Evolutionary conservation across 2,329 filamentous ascomycete genomes (phyloP), one percentile per base, ranked within the genome.

Genomic region (Beauveria brongniartii): DNA sequence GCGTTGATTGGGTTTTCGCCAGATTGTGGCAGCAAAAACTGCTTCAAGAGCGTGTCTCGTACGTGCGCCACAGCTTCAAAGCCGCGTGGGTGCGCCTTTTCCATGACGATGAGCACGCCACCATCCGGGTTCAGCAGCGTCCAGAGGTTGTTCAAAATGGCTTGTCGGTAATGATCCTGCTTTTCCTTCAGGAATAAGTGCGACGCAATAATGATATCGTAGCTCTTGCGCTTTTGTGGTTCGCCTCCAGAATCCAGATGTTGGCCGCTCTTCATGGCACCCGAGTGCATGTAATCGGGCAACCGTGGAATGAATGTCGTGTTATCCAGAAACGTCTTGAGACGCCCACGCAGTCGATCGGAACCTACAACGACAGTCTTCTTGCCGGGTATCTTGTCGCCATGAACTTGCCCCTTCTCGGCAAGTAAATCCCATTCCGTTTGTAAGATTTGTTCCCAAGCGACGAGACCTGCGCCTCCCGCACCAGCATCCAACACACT

Each of bases 1-100:
- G 74, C 59, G 26, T 61, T 63, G 5, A 69, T 57, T 7, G 67
- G 66, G 0, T 68, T 64, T 62, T 75, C 70, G 26, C 79, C 79
- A 8, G 70, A 69, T 62, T 74, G 77, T 18, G 67, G 76, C 14
- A 85, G 75, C 61, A 96, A 88, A 70, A 90, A 87, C 50, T 88
- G 85, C 63, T 89, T 83, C 0, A 97, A 79, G 0, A 99, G 77
- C 63, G 90, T 85, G 47, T 92, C 82, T 55, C 94, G 86, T 6
- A 92, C 92, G 53, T 89, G 89, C 12, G 91, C 93, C 46, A 99
- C 85, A 16, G 91, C 90, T 72, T 97, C 94, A 66, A 99, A 99
- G 0, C 94, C 94, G 48, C 91, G 85, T 14, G 92, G 90, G 14
- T 96, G 84, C 0, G 92, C 94, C 72, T 97, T 97, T 72, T 99